Percentiles rank a stretch among this genome's conserved stretches.
phyloP scores from a whole-genome alignment of 331 rosid genomes.

The Dryas integrifolia region DNA sequence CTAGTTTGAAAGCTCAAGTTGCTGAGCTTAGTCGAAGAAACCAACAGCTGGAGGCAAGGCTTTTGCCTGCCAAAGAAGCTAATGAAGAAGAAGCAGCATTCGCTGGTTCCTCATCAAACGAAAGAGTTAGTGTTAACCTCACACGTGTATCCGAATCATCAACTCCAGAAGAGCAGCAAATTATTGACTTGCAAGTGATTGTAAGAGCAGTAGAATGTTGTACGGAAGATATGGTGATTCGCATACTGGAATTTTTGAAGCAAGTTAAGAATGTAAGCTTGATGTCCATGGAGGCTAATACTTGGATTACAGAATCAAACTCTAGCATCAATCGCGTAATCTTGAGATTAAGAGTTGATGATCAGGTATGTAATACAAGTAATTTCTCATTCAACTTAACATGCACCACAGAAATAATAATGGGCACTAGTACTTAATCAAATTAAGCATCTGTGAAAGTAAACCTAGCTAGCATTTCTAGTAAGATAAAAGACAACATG shows the following conservation, averaged over 20 bases:
- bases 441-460: neutral
- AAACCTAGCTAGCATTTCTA: neutral
- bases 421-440: too few relatives aligned
- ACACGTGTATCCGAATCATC: slow-evolving; percentile 45
- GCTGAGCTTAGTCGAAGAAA: slow-evolving; percentile 52
- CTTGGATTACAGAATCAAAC: slow-evolving; percentile 32
- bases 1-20: slow-evolving; percentile 47
- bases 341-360: slow-evolving; percentile 55
- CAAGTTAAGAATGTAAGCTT: slow-evolving; percentile 33
- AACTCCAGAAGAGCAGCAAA: slow-evolving; percentile 45
- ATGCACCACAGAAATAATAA: too few relatives aligned
- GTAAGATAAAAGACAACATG: neutral
- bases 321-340: slow-evolving; percentile 33
- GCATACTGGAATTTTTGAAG: slow-evolving; percentile 67
- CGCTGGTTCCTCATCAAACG: slow-evolving; percentile 22
- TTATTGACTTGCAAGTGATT: slow-evolving; percentile 56
- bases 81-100: slow-evolving; percentile 11
- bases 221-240: slow-evolving; percentile 43
- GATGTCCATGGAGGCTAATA: slow-evolving; percentile 52
- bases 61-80: slow-evolving; percentile 5
- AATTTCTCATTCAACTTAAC: too few relatives aligned
- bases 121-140: slow-evolving; percentile 45
- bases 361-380: slow-evolving; percentile 50
- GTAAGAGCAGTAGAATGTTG: slow-evolving; percentile 38
- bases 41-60: slow-evolving; percentile 45